Evolutionary conservation across 345 rosid genomes (phyloP), one percentile per base, ranked within the genome.

Genomic region (Odontarrhena argentea): DNA sequence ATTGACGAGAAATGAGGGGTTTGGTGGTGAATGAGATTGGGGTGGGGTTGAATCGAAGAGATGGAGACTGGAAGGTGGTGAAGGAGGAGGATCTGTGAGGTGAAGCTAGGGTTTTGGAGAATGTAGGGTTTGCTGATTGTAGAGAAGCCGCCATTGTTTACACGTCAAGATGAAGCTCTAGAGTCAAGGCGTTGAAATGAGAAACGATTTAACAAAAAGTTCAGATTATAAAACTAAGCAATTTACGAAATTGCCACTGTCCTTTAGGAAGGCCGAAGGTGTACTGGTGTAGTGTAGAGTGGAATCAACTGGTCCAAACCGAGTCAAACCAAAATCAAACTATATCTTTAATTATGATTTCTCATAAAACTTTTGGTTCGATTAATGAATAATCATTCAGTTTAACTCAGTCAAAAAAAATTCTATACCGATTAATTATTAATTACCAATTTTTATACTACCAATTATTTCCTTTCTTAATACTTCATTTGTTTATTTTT

Each of bases 141-240:
- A 74, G 28, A 49, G 81, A 50, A 53, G 82, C 71, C 71, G 83
- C 80, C 77, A 76, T 76, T 3, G 67, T 58, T 71, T 7, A 59
- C 22, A 18, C 37, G 52, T 54, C 10, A 45, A 45, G 26, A 70
- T 15, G 51, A 60, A 52, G 38, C 61, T 32, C 36, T 32, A 55
- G 22, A 55, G 58, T 61, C 50, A 60, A 55, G 11, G 5, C 30
- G 24, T 26, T 22, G 7, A 32, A n/a, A 0, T 2, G 18, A 18
- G 56, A 22, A 15, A 11, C 40, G 2, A 14, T 15, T 36, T 3
- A 10, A 40, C 59, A 3, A 32, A 44, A n/a, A 44, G 11, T 30
- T 10, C 15, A 24, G 53, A 43, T 14, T 53, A 52, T 41, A 51
- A 9, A 18, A 28, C 10, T 35, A 12, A 26, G 11, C 12, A 46